Base-by-base conservation (phyloP, 2,329 filamentous ascomycete genomes). In the Colletotrichum simmondsii region DNA sequence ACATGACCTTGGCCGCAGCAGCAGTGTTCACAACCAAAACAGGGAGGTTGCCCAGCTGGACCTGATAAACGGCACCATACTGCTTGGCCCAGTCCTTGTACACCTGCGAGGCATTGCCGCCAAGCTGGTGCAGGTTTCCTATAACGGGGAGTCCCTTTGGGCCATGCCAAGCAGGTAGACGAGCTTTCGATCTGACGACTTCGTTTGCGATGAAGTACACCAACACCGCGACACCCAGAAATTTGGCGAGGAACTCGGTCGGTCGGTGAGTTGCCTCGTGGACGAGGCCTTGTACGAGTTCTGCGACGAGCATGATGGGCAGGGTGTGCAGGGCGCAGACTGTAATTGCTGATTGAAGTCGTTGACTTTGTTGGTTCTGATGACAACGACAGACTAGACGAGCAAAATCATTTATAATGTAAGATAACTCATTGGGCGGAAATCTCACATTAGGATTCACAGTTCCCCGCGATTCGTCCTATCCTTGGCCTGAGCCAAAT, bases 11-110 rank as follows among this genome's bases (percentile, higher is more conserved):
- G 30, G 93, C 90, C 0, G 90, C 91, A 53, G 92, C 90, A 77
- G 92, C 92, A 10, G 87, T 89, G 78, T 93, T 93, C 59, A 91
- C 91, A 72, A 92, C 92, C 5, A 93, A 85, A 67, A 92, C 91
- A 72, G 91, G 87, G 82, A 91, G 82, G 80, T 80, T 81, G 14
- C 80, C 80, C 16, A 81, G 75, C 68, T 80, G 80, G 19, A 81
- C 79, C 71, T 81, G 79, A 68, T 80, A 81, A 2, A 81, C 80
- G 16, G 78, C 76, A 3, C 80, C 80, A 37, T 79, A 80, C 6
- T 64, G 72, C 16, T 71, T 68, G 2, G 80, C 75, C 80, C 80
- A 81, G 60, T 76, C 75, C 35, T 76, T 75, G 61, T 80, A 80
- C 26, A 76, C 75, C 19, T 79, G 78, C 5, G 78, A 75, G 46